Percentiles rank a stretch among this genome's conserved stretches.
Conservation (phyloP, 208 protist genomes). For the Trypanosoma conorhini region DNA sequence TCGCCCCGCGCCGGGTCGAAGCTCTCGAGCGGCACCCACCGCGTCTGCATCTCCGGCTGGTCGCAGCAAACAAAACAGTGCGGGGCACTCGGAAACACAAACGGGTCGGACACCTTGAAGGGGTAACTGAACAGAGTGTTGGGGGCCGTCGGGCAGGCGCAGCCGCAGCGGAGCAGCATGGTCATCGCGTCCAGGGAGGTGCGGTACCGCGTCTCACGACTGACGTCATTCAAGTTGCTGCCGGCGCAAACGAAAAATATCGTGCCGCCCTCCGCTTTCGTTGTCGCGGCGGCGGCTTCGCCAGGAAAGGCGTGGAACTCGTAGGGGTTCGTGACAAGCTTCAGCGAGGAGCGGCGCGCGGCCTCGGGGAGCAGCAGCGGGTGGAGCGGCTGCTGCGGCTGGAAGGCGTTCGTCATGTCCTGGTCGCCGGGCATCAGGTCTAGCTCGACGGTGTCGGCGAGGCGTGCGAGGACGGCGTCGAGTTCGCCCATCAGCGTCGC, state of each 20-base stretch:
- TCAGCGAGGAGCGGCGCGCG: slow-evolving; percentile 59
- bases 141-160: slow-evolving; percentile 88
- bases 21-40: slow-evolving; percentile 42
- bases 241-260: slow-evolving; percentile 82
- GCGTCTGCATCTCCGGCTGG: slow-evolving; percentile 74
- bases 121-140: slow-evolving; percentile 94
- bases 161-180: slow-evolving; percentile 68
- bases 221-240: slow-evolving; percentile 87
- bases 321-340: slow-evolving; percentile 87
- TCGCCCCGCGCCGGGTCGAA: slow-evolving; percentile 3
- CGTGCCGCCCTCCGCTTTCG: slow-evolving; percentile 14
- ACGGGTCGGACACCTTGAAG: slow-evolving; percentile 83
- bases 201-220: slow-evolving; percentile 58
- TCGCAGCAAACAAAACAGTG: slow-evolving; percentile 91
- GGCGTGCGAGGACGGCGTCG: slow-evolving; percentile 62
- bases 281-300: not conserved
- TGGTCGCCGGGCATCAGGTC: slow-evolving; percentile 91
- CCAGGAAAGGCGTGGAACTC: slow-evolving; percentile 49
- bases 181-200: slow-evolving; percentile 73
- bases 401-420: slow-evolving; percentile 91
- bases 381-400: slow-evolving; percentile 93
- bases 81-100: slow-evolving; percentile 71
- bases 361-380: slow-evolving; percentile 79
- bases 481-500: slow-evolving; percentile 71
- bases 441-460: slow-evolving; percentile 77